Conservation (phyloP, 495 filamentous ascomycete species). For the Penicillium cosmopolitanum region DNA sequence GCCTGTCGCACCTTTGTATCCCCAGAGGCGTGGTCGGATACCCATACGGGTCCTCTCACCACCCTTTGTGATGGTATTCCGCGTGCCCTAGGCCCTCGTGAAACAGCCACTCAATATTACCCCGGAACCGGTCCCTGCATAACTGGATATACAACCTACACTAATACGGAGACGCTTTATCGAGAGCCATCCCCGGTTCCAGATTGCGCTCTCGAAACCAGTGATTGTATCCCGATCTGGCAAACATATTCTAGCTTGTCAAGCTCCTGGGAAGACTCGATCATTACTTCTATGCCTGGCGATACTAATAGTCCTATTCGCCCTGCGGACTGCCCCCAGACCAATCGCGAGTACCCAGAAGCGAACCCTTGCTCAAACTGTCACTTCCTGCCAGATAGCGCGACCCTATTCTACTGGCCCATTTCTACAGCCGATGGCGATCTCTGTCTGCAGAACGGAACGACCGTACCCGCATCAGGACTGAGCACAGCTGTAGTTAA, state of each 20-base stretch:
- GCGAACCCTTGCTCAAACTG: conserved; percentile 26
- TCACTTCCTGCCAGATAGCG: conserved; percentile 31
- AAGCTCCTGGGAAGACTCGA: conserved; percentile 12
- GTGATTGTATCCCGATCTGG: conserved; percentile 32
- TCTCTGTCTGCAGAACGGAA: conserved; percentile 29
- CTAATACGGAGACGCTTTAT: conserved; percentile 18
- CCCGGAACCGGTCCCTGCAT: conserved; percentile 28
- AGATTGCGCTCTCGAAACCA: conserved; percentile 17
- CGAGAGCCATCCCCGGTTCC: conserved; percentile 16
- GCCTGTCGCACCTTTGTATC: conserved; percentile 16
- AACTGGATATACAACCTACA: conserved; percentile 8
- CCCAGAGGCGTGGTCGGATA: conserved; percentile 9
- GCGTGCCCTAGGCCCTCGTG: conserved; percentile 27
- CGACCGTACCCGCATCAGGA: conserved; percentile 23
- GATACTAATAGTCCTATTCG: conserved; percentile 29
- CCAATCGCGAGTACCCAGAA: conserved; percentile 18
- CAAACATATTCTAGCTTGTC: conserved; percentile 22
- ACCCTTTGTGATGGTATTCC: conserved; percentile 28
- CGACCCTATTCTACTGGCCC: conserved; percentile 38
- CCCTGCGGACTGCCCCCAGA: conserved; percentile 19
- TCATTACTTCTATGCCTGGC: conserved; percentile 15
- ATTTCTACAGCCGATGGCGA: conserved; percentile 26
- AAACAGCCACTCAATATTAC: conserved; percentile 20
- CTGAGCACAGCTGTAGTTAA: conserved; percentile 30
- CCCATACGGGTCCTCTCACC: conserved; percentile 28